These are phyloP conservation scores for Castanospermum australe DNA, from an alignment of 306 rosid species.

Conservation along the genomic window DNA sequence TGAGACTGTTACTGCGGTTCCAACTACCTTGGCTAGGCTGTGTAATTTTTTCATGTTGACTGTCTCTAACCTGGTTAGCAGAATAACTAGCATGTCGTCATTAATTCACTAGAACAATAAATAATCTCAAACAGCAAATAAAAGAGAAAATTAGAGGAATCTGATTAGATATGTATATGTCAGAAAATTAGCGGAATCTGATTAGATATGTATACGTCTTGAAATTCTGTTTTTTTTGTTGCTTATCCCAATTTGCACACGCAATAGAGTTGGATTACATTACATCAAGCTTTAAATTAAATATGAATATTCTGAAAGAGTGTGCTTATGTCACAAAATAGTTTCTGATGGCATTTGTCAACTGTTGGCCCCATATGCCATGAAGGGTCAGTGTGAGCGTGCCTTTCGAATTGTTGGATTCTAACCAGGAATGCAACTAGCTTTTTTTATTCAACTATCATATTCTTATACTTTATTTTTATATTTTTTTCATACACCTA, in stretches of 20 bases:
- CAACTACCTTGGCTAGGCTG: constrained; percentile 77
- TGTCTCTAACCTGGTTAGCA: constrained; percentile 64
- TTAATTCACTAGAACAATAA: background rate
- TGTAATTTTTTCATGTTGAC: constrained; percentile 71
- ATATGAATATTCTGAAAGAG: background rate
- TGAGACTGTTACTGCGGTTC: constrained; percentile 70
- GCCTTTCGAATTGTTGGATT: background rate
- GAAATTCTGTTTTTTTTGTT: background rate
- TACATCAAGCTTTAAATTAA: background rate
- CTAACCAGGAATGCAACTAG: constrained; percentile 3
- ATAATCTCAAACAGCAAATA: background rate
- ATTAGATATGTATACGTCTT: background rate
- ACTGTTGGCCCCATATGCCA: constrained; percentile 4
- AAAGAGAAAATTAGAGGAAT: background rate
- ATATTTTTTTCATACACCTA: too few relatives aligned
- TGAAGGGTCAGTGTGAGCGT: background rate
- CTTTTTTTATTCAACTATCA: too few relatives aligned
- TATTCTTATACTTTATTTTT: too few relatives aligned
- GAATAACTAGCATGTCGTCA: background rate
- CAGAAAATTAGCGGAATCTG: background rate
- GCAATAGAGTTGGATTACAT: background rate
- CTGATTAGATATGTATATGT: background rate
- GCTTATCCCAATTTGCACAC: background rate
- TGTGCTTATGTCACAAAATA: background rate
- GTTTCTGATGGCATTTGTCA: background rate